Base-by-base conservation (phyloP, 257 asterid species). In the Petunia secreta region DNA sequence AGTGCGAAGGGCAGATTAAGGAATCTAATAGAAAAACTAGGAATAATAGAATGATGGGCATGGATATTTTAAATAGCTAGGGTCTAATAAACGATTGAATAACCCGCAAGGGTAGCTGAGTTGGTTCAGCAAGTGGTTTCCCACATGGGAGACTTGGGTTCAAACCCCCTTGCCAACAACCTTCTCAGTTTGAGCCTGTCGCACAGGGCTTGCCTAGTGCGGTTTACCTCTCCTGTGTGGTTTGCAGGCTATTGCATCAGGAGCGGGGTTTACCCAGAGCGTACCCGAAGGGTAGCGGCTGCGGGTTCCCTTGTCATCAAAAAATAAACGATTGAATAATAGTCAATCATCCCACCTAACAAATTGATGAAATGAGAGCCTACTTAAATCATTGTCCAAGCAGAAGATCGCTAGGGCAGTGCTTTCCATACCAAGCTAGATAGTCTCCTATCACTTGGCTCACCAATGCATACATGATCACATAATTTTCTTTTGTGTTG, bases 341-440 rank as follows among this genome's bases (percentile, higher is more conserved):
- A 68, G 10, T 68, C 58, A 68, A 68, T 68, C 76, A 68, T 68
- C 76, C 43, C 38, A 44, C n/a, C 58, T 16, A 16, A 68, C 75
- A 68, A 44, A 9, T 44, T 46, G 36, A 16, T 68, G 76, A 5
- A 44, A 69, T 57, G 57, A 44, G 58, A 69, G 16, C 68, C 76
- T 46, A 69, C 76, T 69, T 4, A 8, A 69, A 40, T 46, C 58
- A 16, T 2, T 54, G 76, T 69, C 76, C 76, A 16, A 69, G 41
- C 41, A 16, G 40, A 44, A 16, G 25, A 44, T 68, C 3, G 41
- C 76, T 25, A 16, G 58, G 41, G 16, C 58, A 69, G 16, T 44
- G 16, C 34, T 48, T 69, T 25, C 25, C 25, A 25, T 25, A 25
- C 25, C 25, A 25, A 25, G 25, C 25, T 25, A 25, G 25, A 25